Conservation (phyloP, 257 asterid species). For the Prunella vulgaris region DNA sequence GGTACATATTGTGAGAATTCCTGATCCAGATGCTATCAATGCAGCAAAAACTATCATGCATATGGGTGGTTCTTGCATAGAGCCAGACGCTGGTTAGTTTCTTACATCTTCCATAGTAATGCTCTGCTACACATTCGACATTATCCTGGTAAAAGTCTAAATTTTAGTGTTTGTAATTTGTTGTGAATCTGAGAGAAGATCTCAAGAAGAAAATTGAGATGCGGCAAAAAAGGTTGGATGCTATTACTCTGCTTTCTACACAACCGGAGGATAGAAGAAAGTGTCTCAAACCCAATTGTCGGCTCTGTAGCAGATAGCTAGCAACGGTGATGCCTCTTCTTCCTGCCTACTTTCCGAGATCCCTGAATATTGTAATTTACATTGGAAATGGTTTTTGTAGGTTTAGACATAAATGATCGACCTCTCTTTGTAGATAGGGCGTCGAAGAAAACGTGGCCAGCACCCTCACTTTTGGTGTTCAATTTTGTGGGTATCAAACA, state of each 20-base stretch:
- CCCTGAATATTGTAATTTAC: too few species aligned
- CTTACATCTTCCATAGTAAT: neutral
- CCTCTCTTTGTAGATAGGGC: too few species aligned
- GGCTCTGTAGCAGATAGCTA: constrained; percentile 15
- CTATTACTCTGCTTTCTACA: constrained; percentile 36
- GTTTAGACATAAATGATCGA: too few species aligned
- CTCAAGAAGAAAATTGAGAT: constrained; percentile 34
- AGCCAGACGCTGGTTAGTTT: constrained; percentile 43
- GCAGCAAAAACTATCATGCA: constrained; percentile 78
- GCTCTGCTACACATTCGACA: constrained; percentile 2
- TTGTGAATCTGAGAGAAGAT: constrained; percentile 27
- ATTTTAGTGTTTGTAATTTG: constrained; percentile 16
- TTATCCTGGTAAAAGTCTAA: neutral
- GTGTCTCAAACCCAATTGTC: constrained; percentile 16
- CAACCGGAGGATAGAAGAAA: constrained; percentile 18
- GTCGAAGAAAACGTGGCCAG: too few species aligned
- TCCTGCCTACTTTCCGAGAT: too few species aligned
- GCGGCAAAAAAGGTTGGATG: constrained; percentile 48
- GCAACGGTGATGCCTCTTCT: constrained; percentile 24
- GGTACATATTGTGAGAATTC: constrained; percentile 86
- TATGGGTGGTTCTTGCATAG: constrained; percentile 34
- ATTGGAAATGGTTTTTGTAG: too few species aligned
- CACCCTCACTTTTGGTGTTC: too few species aligned
- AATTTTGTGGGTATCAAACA: too few species aligned
- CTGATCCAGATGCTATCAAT: constrained; percentile 42